Evolutionary conservation across 306 rosid species (phyloP).

Genomic region (Malus fusca): DNA sequence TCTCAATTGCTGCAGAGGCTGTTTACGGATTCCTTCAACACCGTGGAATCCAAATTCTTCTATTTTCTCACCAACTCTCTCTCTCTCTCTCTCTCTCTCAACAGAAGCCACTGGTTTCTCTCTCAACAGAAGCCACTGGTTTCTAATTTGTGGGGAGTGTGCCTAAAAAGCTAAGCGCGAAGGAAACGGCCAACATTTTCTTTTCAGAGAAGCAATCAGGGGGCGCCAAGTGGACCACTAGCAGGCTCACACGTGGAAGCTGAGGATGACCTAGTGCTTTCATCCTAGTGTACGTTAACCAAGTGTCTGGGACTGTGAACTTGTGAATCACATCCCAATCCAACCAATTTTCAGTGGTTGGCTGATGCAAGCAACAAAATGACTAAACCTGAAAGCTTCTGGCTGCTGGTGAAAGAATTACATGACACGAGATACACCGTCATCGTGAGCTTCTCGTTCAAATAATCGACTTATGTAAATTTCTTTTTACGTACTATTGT

Average conservation of each 20-base stretch:
- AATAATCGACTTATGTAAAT: no score
- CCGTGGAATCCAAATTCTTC: neutral
- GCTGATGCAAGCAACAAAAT: neutral
- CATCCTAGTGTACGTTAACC: constrained; percentile 19
- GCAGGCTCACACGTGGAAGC: constrained; percentile 8
- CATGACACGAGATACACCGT: no score
- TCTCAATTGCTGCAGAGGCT: neutral
- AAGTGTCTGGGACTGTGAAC: neutral
- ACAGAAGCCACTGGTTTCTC: no score
- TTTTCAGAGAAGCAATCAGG: neutral
- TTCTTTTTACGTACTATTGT: no score
- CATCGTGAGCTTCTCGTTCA: no score
- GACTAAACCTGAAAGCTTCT: neutral
- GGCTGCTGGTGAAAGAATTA: no score
- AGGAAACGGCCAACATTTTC: constrained; percentile 14
- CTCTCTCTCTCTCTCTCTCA: neutral
- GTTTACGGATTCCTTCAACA: neutral
- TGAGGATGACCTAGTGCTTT: constrained; percentile 2
- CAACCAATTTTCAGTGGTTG: neutral
- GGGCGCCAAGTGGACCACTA: constrained; percentile 25
- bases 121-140: constrained; percentile 26
- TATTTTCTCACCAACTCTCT: neutral
- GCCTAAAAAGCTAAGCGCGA: neutral
- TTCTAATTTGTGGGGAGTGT: constrained; percentile 15
- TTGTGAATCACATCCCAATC: constrained; percentile 9